Evolutionary conservation across 331 rosid species (phyloP).

Genomic region (Spiraea crenata): DNA sequence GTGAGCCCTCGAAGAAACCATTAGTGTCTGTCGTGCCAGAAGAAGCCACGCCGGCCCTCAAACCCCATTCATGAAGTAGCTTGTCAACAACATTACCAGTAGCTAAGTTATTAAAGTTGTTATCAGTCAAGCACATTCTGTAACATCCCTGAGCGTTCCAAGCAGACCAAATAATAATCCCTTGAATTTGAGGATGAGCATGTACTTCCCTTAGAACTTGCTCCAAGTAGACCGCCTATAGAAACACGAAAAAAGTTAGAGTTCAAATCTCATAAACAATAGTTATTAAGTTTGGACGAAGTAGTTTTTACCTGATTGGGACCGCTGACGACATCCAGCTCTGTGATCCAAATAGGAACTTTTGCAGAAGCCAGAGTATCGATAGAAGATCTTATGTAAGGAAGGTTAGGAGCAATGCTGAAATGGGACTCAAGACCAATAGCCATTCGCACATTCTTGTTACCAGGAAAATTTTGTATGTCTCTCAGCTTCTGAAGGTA

Average conservation of each 20-base stretch:
- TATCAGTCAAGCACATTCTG: conserved; percentile 49
- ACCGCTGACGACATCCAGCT: conserved; percentile 52
- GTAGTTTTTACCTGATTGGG: conserved; percentile 44
- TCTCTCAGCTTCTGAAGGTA: conserved; percentile 48
- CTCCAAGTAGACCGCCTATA: conserved; percentile 40
- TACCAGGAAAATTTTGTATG: conserved; percentile 36
- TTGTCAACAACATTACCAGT: conserved; percentile 63
- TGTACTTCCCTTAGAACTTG: conserved; percentile 46
- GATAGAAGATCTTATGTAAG: conserved; percentile 63
- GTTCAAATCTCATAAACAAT: no score
- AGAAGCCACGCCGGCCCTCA: not conserved
- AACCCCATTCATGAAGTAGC: conserved; percentile 48
- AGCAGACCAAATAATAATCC: conserved; percentile 57
- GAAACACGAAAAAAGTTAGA: not conserved
- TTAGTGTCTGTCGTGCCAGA: conserved; percentile 33
- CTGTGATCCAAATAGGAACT: conserved; percentile 73
- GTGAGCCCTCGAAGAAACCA: conserved; percentile 41
- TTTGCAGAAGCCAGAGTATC: conserved; percentile 61
- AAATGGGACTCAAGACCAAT: conserved; percentile 82
- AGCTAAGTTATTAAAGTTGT: conserved; percentile 58
- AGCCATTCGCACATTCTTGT: conserved; percentile 17
- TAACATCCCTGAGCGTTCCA: conserved; percentile 47
- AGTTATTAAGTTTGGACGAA: no score
- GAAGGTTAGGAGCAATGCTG: conserved; percentile 38
- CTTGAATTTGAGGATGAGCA: conserved; percentile 52